Conservation (phyloP, 371 early-diverging fungal genomes). For the Racocetra persica region DNA sequence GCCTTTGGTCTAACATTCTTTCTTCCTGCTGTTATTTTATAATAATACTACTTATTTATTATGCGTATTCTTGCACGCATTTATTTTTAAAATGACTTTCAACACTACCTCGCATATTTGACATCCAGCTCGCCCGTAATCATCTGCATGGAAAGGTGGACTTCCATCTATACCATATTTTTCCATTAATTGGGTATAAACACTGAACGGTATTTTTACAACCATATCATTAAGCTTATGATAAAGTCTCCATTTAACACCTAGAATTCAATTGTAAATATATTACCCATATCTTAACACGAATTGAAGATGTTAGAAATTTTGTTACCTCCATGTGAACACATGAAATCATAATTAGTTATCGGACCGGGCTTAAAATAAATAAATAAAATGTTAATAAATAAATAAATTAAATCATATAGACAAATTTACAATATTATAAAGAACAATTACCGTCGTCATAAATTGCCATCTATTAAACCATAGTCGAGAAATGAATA, state of each 20-base stretch:
- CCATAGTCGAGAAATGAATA: slow-evolving; percentile 6
- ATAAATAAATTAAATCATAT: neutral
- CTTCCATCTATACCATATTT: slow-evolving; percentile 53
- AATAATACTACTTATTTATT: neutral
- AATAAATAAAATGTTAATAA: neutral
- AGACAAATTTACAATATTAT: too few relatives aligned
- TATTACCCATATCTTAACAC: neutral
- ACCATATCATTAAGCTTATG: slow-evolving; percentile 50
- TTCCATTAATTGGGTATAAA: slow-evolving; percentile 49
- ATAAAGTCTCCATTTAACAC: slow-evolving; percentile 48
- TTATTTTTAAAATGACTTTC: neutral
- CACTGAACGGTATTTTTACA: slow-evolving; percentile 49
- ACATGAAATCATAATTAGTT: slow-evolving; percentile 53
- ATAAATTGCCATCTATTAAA: slow-evolving; percentile 41
- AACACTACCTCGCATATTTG: slow-evolving; percentile 48
- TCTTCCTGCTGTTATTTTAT: slow-evolving; percentile 47
- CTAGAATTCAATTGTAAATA: slow-evolving; percentile 28
- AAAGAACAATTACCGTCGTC: slow-evolving; percentile 4
- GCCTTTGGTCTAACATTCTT: slow-evolving; percentile 46
- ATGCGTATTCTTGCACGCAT: neutral
- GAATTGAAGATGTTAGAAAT: neutral
- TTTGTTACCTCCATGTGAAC: slow-evolving; percentile 50
- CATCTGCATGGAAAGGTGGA: slow-evolving; percentile 47
- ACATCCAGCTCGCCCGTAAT: slow-evolving; percentile 45
- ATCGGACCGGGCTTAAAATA: slow-evolving; percentile 51